Evolutionary conservation across 2,329 filamentous ascomycete genomes (phyloP), one percentile per base, ranked within the genome.

Genomic region (Ophiostoma perfectum): DNA sequence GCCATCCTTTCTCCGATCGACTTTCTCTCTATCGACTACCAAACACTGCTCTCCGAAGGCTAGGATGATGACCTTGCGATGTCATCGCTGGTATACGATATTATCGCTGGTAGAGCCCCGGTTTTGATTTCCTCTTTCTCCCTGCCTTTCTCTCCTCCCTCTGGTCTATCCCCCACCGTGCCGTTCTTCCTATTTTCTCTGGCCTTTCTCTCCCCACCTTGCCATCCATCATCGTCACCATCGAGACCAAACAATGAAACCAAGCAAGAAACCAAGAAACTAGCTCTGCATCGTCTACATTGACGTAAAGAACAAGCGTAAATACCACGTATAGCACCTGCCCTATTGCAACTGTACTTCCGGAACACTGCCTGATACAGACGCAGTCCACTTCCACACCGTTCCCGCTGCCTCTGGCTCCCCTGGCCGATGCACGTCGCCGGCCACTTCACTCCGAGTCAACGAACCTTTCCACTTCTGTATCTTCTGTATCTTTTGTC

Each of bases 351-450:
- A 55, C 49, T 27, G 12, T 55, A 55, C 27, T 27, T 7, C 8
- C 8, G 49, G 49, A 49, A 49, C 14, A 18, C 47, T 49, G 18
- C 47, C 47, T 49, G 45, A 49, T 18, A 49, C 47, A 49, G 47
- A 18, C 47, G 14, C 18, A 49, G 47, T 49, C 47, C 47, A 49
- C 47, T 49, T 55, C 8, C 49, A 55, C 49, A 55, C 49, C 49
- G 49, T 55, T 27, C 49, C 49, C 49, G 49, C 49, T 55, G 49
- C 18, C 49, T 55, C n/a, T 27, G 27, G 16, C 49, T 55, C 49
- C 45, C 49, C 49, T 55, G 49, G 45, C 49, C 49, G 49, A 55
- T 55, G 49, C 49, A 55, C 49, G 18, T 27, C 49, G 49, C 49
- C 49, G 49, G 49, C 27, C 49, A 55, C 49, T 55, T 55, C 49